phyloP scores from a whole-genome alignment of 768 basidiomycete species.

The Tubosaeta brunneosetosa region DNA sequence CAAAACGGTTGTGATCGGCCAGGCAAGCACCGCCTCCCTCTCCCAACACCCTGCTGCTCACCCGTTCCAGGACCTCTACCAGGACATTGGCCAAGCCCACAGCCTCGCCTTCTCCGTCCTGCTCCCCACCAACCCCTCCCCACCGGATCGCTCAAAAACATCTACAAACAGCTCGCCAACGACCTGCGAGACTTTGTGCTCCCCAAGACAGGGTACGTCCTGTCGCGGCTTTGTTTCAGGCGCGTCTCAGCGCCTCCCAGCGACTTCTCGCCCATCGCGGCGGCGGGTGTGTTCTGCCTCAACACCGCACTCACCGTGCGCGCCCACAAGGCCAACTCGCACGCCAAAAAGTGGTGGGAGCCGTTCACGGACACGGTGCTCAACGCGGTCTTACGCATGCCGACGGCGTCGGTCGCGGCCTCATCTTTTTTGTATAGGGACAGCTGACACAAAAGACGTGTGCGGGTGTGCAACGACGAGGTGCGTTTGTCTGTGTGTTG shows the following conservation, averaged over 20 bases:
- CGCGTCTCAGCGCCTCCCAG: no score
- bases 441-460: constrained; percentile 69
- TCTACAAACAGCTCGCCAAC: constrained; percentile 67
- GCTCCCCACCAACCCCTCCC: constrained; percentile 42
- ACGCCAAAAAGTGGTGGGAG: constrained; percentile 79
- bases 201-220: constrained; percentile 30
- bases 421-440: constrained; percentile 84
- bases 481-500: constrained; percentile 31
- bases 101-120: constrained; percentile 60
- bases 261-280: no score
- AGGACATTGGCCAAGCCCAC: constrained; percentile 65
- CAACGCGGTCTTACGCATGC: constrained; percentile 41
- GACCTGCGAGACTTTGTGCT: constrained; percentile 39
- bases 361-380: constrained; percentile 69
- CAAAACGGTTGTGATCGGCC: constrained; percentile 53
- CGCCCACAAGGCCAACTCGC: constrained; percentile 69
- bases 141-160: constrained; percentile 57
- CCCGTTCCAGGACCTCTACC: constrained; percentile 59
- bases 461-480: constrained; percentile 51
- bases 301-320: constrained; percentile 78
- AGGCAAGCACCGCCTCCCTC: no score
- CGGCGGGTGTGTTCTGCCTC: no score
- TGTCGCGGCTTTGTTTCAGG: no score
- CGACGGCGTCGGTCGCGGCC: constrained; percentile 34
- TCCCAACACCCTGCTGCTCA: constrained; percentile 5